Evolutionary conservation across 495 filamentous ascomycete genomes (phyloP).

Genomic region (Xylaria flabelliformis): DNA sequence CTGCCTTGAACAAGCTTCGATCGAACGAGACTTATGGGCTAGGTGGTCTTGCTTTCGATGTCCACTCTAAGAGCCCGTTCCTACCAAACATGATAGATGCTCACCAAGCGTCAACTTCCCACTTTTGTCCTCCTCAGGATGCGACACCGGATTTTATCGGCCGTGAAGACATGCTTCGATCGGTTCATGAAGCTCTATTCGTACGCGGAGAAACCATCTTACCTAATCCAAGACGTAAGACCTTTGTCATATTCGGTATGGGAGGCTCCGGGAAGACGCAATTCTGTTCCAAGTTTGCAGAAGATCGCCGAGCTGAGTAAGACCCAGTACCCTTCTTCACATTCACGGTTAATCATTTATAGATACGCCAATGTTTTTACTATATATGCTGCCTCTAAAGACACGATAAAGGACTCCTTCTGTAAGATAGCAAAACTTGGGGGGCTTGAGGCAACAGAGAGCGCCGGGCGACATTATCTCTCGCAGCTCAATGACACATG

Average conservation of each 20-base stretch:
- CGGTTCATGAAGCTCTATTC: background rate
- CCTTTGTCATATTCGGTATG: slow-evolving; percentile 5
- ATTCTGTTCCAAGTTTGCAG: slow-evolving; percentile 2
- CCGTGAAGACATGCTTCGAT: background rate
- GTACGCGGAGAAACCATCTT: background rate
- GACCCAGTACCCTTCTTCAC: background rate
- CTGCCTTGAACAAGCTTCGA: background rate
- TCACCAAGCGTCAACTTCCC: background rate
- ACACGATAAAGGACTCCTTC: slow-evolving; percentile 1
- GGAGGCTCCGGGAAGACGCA: slow-evolving; percentile 7
- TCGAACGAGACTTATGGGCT: background rate
- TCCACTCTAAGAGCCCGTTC: slow-evolving; percentile 5
- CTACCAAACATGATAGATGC: background rate
- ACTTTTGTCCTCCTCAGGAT: slow-evolving; percentile 2
- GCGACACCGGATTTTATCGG: slow-evolving; percentile 10
- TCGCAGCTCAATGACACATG: slow-evolving; percentile 1
- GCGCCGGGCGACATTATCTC: slow-evolving; percentile 3
- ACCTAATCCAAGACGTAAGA: slow-evolving; percentile 1
- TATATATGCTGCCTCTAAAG: background rate
- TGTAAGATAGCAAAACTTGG: slow-evolving; percentile 10
- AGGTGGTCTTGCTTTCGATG: background rate
- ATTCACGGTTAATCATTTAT: background rate
- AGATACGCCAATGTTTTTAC: slow-evolving; percentile 5
- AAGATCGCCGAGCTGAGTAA: slow-evolving; percentile 7
- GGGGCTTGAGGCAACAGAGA: slow-evolving; percentile 1